These are phyloP conservation scores for Pyrus hybrid DNA, from an alignment of 331 rosid species.

Conservation along the genomic window DNA sequence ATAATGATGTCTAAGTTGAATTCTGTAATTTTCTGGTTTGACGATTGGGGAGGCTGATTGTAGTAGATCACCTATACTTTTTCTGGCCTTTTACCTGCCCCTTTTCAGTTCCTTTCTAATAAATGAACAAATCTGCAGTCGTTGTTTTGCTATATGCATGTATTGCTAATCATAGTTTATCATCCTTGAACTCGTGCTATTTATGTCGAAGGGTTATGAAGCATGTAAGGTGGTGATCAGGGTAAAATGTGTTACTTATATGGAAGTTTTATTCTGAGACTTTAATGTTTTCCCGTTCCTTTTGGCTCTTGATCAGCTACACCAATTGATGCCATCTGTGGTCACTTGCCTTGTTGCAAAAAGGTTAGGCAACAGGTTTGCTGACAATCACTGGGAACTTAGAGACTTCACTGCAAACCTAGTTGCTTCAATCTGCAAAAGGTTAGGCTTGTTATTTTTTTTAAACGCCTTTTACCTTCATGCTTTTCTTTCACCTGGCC, in stretches of 20 bases:
- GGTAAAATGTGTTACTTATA: neutral
- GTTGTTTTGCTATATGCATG: neutral
- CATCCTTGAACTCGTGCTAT: neutral
- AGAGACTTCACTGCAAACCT: constrained; percentile 76
- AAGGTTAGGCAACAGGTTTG: constrained; percentile 64
- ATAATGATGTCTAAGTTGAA: neutral
- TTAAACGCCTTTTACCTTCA: neutral
- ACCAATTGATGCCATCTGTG: constrained; percentile 93
- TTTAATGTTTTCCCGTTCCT: constrained; percentile 1
- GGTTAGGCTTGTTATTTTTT: constrained; percentile 38
- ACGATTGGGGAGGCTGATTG: neutral
- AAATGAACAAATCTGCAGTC: neutral
- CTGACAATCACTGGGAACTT: constrained; percentile 92
- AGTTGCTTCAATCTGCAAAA: constrained; percentile 75
- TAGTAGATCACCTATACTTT: neutral
- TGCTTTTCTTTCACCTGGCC: neutral
- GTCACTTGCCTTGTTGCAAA: constrained; percentile 87
- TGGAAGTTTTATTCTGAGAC: constrained; percentile 7
- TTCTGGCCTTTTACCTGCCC: neutral
- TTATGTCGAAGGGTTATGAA: neutral
- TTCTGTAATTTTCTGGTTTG: neutral
- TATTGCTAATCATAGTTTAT: neutral
- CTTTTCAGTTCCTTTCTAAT: neutral
- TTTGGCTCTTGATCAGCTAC: constrained; percentile 46
- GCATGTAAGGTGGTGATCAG: neutral